Percentiles rank a stretch among this genome's conserved stretches.
phyloP scores from a whole-genome alignment of 371 early-diverging fungal species.

The Fennellomyces sp. region DNA sequence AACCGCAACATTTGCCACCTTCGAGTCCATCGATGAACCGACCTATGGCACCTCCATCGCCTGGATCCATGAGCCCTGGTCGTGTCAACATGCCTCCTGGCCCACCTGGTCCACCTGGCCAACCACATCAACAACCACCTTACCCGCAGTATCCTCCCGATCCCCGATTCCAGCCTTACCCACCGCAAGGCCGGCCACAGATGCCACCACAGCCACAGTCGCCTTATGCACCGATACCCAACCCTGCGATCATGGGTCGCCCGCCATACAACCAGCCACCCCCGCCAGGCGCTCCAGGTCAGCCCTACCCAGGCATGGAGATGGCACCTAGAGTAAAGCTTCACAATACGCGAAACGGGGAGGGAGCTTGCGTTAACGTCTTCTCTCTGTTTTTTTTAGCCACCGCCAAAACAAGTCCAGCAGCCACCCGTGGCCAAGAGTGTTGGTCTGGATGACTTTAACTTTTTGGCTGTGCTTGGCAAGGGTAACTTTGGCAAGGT shows the following conservation, averaged over 20 bases:
- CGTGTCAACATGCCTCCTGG: slow-evolving; percentile 8
- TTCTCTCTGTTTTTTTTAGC: slow-evolving; percentile 5
- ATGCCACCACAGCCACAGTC: slow-evolving; percentile 11
- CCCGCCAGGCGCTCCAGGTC: slow-evolving; percentile 1
- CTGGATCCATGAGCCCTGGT: slow-evolving; percentile 3
- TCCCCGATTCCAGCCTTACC: slow-evolving; percentile 12
- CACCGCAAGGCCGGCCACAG: slow-evolving; percentile 8
- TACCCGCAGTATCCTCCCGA: slow-evolving; percentile 4
- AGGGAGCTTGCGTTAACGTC: not conserved
- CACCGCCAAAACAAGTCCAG: slow-evolving; percentile 20
- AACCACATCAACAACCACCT: not conserved
- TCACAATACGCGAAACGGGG: not conserved
- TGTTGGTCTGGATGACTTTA: slow-evolving; percentile 80
- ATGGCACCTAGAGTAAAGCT: slow-evolving; percentile 19
- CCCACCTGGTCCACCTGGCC: not conserved
- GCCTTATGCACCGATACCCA: slow-evolving; percentile 25
- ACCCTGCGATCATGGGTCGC: slow-evolving; percentile 18
- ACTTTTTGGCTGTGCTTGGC: slow-evolving; percentile 93
- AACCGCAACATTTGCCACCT: not conserved
- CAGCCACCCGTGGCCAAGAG: slow-evolving; percentile 4
- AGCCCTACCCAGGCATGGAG: slow-evolving; percentile 5
- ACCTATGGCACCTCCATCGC: slow-evolving; percentile 5
- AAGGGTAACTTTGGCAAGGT: slow-evolving; percentile 99
- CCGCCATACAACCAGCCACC: slow-evolving; percentile 5
- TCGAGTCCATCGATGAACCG: slow-evolving; percentile 20